Conservation (phyloP, 192 early-diverging fungal genomes). For the Gaertneriomyces semiglobifer region DNA sequence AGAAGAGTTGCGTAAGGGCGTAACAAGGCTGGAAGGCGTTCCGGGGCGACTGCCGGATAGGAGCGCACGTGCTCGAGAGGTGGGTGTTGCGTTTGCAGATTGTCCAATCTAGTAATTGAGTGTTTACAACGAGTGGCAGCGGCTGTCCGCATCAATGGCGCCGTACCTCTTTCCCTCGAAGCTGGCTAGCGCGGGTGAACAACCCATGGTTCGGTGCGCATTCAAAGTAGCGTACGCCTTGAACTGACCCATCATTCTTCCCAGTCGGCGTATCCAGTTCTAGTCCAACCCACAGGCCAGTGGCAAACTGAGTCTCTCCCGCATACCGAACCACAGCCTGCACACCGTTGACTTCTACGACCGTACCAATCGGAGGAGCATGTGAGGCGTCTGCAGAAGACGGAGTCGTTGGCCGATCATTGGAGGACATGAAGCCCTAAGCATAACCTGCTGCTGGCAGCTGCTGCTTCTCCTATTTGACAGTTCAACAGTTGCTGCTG, state of each 20-base stretch:
- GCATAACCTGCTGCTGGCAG: too few relatives aligned
- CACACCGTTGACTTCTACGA: constrained; percentile 15
- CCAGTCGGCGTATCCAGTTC: constrained; percentile 67
- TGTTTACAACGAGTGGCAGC: too few relatives aligned
- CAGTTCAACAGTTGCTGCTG: too few relatives aligned
- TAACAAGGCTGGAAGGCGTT: too few relatives aligned
- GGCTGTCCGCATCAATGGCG: too few relatives aligned
- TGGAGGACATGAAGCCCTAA: not conserved
- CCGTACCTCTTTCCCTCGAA: constrained; percentile 10
- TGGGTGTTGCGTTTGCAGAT: too few relatives aligned
- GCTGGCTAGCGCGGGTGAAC: constrained; percentile 39
- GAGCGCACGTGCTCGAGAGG: too few relatives aligned
- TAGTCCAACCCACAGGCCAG: constrained; percentile 87
- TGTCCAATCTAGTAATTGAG: too few relatives aligned
- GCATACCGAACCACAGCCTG: constrained; percentile 72
- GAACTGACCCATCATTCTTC: constrained; percentile 50
- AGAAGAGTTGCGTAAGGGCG: too few relatives aligned
- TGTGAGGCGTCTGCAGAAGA: not conserved
- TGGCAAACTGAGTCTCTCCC: constrained; percentile 75
- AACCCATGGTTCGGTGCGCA: constrained; percentile 32
- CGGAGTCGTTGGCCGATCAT: not conserved
- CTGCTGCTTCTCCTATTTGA: too few relatives aligned
- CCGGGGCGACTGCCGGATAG: too few relatives aligned
- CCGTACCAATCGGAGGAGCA: not conserved
- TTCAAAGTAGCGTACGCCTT: constrained; percentile 46